Percentiles rank a stretch among this genome's conserved stretches.
phyloP scores from a whole-genome alignment of 495 filamentous ascomycete species.

The Daldinia childiae region DNA sequence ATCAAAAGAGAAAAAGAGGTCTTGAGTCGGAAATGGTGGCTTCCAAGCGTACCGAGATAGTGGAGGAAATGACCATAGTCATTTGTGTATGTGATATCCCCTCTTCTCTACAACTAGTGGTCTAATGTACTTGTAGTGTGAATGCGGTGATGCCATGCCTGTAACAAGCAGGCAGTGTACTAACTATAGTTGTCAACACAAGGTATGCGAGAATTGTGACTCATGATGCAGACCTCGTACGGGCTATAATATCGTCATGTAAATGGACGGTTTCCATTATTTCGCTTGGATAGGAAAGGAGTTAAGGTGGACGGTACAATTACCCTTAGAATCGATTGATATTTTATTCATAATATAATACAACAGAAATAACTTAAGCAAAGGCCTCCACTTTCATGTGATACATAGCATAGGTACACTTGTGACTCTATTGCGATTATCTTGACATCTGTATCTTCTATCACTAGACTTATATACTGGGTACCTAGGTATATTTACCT shows the following conservation, averaged over 20 bases:
- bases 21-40: conserved; percentile 6
- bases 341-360: conserved; percentile 1
- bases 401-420: too few species aligned
- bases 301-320: conserved; percentile 11
- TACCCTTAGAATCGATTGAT: not conserved
- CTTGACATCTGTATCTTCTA: too few species aligned
- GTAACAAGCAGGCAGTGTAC: conserved; percentile 32
- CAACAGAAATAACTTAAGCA: not conserved
- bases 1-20: conserved; percentile 44
- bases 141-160: conserved; percentile 36
- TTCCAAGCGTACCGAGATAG: conserved; percentile 24
- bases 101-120: not conserved
- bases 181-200: conserved; percentile 42
- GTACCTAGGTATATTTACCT: too few species aligned
- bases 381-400: not conserved
- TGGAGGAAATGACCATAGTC: conserved; percentile 10
- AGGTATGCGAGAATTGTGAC: conserved; percentile 32
- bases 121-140: conserved; percentile 39
- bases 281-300: conserved; percentile 1
- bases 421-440: too few species aligned
- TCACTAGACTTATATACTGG: too few species aligned
- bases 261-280: not conserved
- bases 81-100: conserved; percentile 30
- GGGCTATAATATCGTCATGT: not conserved
- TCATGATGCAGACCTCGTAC: not conserved